These are phyloP conservation scores for Silene coronaria DNA, from an alignment of 179 eudicot genomes.

Conservation along the genomic window DNA sequence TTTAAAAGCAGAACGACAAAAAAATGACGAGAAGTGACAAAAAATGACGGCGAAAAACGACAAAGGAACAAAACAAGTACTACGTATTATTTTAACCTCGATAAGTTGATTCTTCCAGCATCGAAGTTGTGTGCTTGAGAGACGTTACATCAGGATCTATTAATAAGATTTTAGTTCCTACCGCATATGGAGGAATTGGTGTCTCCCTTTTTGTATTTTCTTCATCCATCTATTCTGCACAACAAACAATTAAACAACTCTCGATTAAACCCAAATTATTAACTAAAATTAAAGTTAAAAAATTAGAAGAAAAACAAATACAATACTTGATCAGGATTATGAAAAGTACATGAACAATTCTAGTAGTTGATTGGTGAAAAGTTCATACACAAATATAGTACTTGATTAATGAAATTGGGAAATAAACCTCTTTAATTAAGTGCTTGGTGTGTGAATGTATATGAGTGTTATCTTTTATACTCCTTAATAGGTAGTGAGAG, in stretches of 20 bases:
- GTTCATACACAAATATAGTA: no score
- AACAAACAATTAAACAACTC: background rate
- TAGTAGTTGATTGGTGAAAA: background rate
- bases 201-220: background rate
- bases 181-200: constrained; percentile 16
- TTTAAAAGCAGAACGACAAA: no score
- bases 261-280: background rate
- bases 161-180: constrained; percentile 18
- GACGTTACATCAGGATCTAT: constrained; percentile 24
- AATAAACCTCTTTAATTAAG: no score
- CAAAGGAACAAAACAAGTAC: no score
- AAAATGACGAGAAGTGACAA: background rate
- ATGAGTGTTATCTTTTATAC: background rate
- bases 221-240: background rate
- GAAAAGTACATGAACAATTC: background rate
- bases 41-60: background rate
- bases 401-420: no score
- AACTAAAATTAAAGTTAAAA: background rate
- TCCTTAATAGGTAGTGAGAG: background rate
- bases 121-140: constrained; percentile 13
- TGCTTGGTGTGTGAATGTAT: no score
- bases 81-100: constrained; percentile 9
- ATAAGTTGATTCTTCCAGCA: constrained; percentile 25
- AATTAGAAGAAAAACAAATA: background rate
- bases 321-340: background rate